Evolutionary conservation across 2,329 filamentous ascomycete genomes (phyloP).

Genomic region (Fusarium papillatum): DNA sequence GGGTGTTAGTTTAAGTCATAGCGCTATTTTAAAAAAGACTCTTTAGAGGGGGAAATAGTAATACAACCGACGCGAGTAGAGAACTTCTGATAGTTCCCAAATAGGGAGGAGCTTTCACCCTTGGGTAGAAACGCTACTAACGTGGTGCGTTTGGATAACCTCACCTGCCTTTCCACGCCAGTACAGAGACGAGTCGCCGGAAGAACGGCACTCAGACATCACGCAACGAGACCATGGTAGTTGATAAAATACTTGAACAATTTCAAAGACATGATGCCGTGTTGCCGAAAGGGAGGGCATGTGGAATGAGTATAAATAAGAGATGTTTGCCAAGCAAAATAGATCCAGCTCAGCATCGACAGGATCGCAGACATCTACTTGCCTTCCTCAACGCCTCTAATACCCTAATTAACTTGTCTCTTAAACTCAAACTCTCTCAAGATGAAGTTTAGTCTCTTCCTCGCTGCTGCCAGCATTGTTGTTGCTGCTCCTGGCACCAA

Average conservation of each 20-base stretch:
- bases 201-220: background rate
- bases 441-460: constrained; percentile 16
- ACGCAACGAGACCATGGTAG: background rate
- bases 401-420: background rate
- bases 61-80: constrained; percentile 1
- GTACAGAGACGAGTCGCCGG: background rate
- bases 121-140: background rate
- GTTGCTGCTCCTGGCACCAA: constrained; percentile 9
- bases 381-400: background rate
- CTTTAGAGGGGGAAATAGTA: constrained; percentile 30
- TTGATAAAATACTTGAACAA: background rate
- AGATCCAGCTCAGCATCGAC: background rate
- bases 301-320: background rate
- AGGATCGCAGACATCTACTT: background rate
- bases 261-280: background rate
- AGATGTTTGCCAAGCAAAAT: background rate
- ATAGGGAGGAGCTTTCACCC: constrained; percentile 6
- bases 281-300: background rate
- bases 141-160: background rate
- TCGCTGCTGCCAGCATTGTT: constrained; percentile 10
- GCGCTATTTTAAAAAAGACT: constrained; percentile 16
- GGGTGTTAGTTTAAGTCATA: constrained; percentile 8
- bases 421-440: background rate
- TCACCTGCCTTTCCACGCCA: background rate
- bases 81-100: constrained; percentile 15